Conservation (phyloP, 2,329 filamentous ascomycete genomes). For the Cordyceps fumosorosea region DNA sequence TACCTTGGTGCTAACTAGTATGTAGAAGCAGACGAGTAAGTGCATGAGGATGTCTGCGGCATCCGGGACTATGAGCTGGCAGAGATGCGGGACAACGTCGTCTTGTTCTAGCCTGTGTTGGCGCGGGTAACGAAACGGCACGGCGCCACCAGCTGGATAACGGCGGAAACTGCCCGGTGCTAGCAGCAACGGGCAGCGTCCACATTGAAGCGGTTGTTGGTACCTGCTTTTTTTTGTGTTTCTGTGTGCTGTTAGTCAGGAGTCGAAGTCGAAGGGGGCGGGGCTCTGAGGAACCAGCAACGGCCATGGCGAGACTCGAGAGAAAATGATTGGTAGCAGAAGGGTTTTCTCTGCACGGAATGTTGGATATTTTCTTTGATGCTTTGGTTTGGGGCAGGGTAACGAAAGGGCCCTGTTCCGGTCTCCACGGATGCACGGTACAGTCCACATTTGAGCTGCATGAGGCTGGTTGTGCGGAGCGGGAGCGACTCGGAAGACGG, state of each 20-base stretch:
- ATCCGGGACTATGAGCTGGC: constrained; percentile 1
- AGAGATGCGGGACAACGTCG: constrained; percentile 4
- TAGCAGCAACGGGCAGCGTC: constrained; percentile 2
- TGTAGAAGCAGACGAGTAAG: not conserved
- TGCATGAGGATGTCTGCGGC: not conserved
- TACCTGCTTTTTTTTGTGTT: not conserved
- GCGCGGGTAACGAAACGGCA: not conserved
- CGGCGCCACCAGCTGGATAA: not conserved
- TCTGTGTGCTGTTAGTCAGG: not conserved
- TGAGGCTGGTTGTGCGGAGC: constrained; percentile 3
- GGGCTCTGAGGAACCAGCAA: not conserved
- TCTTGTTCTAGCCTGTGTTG: constrained; percentile 1
- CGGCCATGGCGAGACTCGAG: not conserved
- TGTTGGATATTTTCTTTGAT: not conserved
- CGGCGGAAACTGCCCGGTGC: not conserved
- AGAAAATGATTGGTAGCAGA: not conserved
- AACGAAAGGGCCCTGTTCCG: not conserved
- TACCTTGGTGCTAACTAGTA: not conserved
- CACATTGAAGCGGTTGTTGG: not conserved
- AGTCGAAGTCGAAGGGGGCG: not conserved
- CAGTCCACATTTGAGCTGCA: not conserved
- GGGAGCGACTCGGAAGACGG: not conserved
- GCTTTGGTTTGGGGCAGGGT: not conserved
- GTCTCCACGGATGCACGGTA: constrained; percentile 6
- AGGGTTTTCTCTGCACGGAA: too few species aligned